phyloP scores from a whole-genome alignment of 768 basidiomycete genomes.

The Suillus ampliporus region DNA sequence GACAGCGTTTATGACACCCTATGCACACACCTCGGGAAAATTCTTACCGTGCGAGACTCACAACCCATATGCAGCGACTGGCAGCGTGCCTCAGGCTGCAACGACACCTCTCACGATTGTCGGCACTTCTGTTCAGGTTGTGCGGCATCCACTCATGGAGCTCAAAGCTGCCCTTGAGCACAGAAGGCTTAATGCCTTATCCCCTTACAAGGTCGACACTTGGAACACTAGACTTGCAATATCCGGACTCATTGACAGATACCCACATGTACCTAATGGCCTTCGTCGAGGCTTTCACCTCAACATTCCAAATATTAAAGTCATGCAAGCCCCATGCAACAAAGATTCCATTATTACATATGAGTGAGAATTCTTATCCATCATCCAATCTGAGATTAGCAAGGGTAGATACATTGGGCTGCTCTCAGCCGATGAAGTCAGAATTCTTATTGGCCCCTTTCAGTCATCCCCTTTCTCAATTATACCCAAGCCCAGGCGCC shows the following conservation, averaged over 20 bases:
- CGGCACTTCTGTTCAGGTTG: conserved; percentile 22
- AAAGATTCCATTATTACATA: conserved; percentile 13
- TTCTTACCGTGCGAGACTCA: conserved; percentile 21
- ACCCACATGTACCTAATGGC: not conserved
- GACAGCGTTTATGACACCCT: conserved; percentile 22
- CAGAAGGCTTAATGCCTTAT: conserved; percentile 11
- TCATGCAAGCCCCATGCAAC: conserved; percentile 16
- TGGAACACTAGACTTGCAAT: conserved; percentile 11
- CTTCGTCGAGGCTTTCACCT: conserved; percentile 11
- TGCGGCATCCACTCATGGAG: conserved; percentile 5
- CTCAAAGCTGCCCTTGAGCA: conserved; percentile 15
- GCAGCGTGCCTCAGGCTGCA: conserved; percentile 7
- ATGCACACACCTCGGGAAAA: conserved; percentile 20
- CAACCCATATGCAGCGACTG: conserved; percentile 22
- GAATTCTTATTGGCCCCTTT: conserved; percentile 21
- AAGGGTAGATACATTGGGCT: conserved; percentile 21
- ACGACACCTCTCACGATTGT: conserved; percentile 1
- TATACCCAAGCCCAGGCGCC: conserved; percentile 42
- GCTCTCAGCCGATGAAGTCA: conserved; percentile 13
- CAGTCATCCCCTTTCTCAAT: conserved; percentile 29
- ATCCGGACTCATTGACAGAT: not conserved
- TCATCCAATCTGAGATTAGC: not conserved
- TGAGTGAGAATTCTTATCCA: conserved; percentile 3
- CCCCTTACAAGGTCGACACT: conserved; percentile 9
- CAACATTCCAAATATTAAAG: conserved; percentile 11